Conservation (phyloP, 306 rosid species). For the Senna siamea region DNA sequence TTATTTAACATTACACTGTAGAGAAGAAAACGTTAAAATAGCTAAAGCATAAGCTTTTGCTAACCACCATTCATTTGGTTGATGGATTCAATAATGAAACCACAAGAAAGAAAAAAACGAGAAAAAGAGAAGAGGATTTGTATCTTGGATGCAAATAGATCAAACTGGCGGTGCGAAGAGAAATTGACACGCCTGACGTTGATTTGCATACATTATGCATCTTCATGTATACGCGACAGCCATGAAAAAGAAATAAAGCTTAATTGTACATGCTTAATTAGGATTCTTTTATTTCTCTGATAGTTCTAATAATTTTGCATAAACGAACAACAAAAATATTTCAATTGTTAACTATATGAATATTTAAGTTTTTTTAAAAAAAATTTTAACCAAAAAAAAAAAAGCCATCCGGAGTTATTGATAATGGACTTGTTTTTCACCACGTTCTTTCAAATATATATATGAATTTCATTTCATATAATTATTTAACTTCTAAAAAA, state of each 20-base stretch:
- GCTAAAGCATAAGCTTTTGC: slow-evolving; percentile 12
- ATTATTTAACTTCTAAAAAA: no score
- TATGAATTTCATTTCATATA: no score
- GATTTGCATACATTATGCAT: slow-evolving; percentile 7
- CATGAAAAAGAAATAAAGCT: not conserved
- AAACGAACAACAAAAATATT: not conserved
- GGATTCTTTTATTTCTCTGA: not conserved
- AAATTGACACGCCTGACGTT: slow-evolving; percentile 6
- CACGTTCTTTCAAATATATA: no score
- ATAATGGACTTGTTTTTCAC: no score
- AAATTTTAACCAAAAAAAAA: no score
- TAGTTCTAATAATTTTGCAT: not conserved
- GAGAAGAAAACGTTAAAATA: slow-evolving; percentile 13
- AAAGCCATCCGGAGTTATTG: no score
- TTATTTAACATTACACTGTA: not conserved
- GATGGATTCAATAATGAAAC: not conserved
- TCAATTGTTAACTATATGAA: not conserved
- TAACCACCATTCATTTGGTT: not conserved
- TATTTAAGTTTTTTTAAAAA: no score
- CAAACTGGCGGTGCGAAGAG: slow-evolving; percentile 17
- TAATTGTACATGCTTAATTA: no score
- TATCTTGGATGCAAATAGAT: not conserved
- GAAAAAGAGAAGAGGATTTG: no score
- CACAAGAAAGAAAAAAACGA: not conserved
- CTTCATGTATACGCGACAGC: not conserved